phyloP scores from a whole-genome alignment of 352 stramenopile species.

The Blastocystis sp. region DNA sequence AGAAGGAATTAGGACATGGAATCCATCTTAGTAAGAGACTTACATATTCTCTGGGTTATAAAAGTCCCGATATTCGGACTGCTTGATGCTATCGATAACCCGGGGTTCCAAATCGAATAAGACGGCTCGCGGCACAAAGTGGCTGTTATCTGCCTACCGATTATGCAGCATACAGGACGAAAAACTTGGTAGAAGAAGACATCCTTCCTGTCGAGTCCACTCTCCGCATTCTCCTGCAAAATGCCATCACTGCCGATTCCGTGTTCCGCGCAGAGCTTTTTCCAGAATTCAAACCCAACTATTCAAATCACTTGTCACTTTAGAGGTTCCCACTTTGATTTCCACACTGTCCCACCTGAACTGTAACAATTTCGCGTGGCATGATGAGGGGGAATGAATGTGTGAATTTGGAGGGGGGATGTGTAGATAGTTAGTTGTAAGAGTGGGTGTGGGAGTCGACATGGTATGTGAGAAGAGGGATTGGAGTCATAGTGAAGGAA shows the following conservation, averaged over 20 bases:
- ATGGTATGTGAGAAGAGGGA: too few species aligned
- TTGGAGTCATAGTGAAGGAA: too few species aligned
- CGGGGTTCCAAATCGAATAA: slow-evolving; percentile 94
- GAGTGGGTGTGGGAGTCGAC: too few species aligned
- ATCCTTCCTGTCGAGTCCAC: slow-evolving; percentile 91
- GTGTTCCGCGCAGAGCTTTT: slow-evolving; percentile 95
- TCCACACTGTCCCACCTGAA: slow-evolving; percentile 97
- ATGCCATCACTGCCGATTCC: slow-evolving; percentile 93
- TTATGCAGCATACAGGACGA: background rate
- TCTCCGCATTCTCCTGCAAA: slow-evolving; percentile 85
- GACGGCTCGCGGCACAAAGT: slow-evolving; percentile 93
- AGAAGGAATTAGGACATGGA: background rate
- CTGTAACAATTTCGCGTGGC: slow-evolving; percentile 97
- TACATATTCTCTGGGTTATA: slow-evolving; percentile 99
- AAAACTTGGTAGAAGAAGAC: slow-evolving; percentile 96
- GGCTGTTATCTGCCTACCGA: slow-evolving; percentile 87
- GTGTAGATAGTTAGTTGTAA: too few species aligned
- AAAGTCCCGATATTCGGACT: slow-evolving; percentile 87
- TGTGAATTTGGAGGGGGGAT: background rate
- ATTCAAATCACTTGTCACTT: background rate
- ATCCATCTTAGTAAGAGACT: background rate
- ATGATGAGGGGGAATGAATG: slow-evolving; percentile 74
- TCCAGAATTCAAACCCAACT: slow-evolving; percentile 98
- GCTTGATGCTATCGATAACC: slow-evolving; percentile 87
- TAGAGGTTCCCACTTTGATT: slow-evolving; percentile 84